Base-by-base conservation (phyloP, 2,329 filamentous ascomycete genomes). In the Cryphonectria nitschkei region DNA sequence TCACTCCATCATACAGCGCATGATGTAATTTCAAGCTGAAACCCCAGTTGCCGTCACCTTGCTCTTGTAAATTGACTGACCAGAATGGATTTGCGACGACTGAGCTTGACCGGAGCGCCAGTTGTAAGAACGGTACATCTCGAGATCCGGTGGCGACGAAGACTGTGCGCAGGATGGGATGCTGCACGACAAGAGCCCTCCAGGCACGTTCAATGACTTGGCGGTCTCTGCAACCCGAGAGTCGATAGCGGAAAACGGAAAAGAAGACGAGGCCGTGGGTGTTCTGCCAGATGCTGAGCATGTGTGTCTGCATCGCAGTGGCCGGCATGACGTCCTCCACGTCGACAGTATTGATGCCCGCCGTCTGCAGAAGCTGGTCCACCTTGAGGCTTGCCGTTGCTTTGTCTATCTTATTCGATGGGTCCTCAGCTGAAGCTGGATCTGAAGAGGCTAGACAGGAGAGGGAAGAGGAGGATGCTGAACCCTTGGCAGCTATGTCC, bases 1-100 rank as follows among this genome's bases (percentile, higher is more conserved):
- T 96, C 72, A 97, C 85, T 7, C 91, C 94, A 78, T 98, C 95
- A 77, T 98, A 98, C 0, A 98, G 84, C 0, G 93, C 92, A 78
- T 98, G 95, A 73, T 97, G 94, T 5, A 98, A 90, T 37, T 84
- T 84, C 6, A 94, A 82, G 2, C 86, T 81, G 4, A 89, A 68
- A 0, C 73, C 56, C 75, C 79, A 81, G 3, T 74, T 71, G 0
- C 74, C 73, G 0, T 73, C 54, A 0, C 73, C 69, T 3, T 74
- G 68, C 1, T 74, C 70, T 2, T 74, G 56, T 0, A 77, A 71
- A 0, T 65, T 54, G 2, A 82, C 64, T 5, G 74, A 70, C 2
- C 77, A 73, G 60, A 80, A 74, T 29, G 70, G 70, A 26, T 41
- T 72, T 3, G 52, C 29, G 22, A n/a, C 16, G n/a, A 4, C 26